Base-by-base conservation (phyloP, 768 basidiomycete genomes). In the Tremella mesenterica region DNA sequence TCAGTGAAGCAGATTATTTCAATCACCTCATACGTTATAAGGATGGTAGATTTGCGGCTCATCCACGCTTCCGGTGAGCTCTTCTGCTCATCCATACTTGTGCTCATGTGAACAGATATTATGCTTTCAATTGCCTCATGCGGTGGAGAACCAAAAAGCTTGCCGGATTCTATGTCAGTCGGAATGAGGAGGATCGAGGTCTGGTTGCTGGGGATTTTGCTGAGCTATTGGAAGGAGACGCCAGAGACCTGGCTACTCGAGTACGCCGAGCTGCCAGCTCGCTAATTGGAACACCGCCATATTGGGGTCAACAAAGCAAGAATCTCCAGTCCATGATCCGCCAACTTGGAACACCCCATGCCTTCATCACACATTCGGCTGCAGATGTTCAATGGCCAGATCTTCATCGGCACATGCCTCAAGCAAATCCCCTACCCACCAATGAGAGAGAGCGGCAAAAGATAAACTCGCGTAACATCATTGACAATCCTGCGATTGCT, bases 371-470 rank as follows among this genome's bases (percentile, higher is more conserved):
- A 4, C 31, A 4, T 8, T 49, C 48, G 4, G 48, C 48, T 7
- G 48, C 48, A 7, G 48, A 49, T 20, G 34, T 49, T 4, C 48
- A 49, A 20, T 49, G 48, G 27, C 31, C 27, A 5, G 48, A 34
- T 25, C 27, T 49, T 4, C 48, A 49, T 4, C 6, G 36, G 20
- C 48, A 49, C 18, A 49, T 49, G 48, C 48, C 48, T 31, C 7
- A 7, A 14, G 14, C 29, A 6, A 14, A 8, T 4, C 9, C 27
- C 8, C 10, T n/a, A 46, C 8, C 5, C 4, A 26, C 4, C 5
- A 23, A 18, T 6, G 48, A 49, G 27, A 7, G 4, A 4, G 28
- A 20, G 6, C 48, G 48, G 48, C 48, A 49, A 18, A 4, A 31
- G 12, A 26, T 10, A 6, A 49, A 4, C 27, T 18, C 28, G 4